These are phyloP conservation scores for Starmerella scarabaei DNA, from an alignment of 805 yeast species.

Conservation along the genomic window DNA sequence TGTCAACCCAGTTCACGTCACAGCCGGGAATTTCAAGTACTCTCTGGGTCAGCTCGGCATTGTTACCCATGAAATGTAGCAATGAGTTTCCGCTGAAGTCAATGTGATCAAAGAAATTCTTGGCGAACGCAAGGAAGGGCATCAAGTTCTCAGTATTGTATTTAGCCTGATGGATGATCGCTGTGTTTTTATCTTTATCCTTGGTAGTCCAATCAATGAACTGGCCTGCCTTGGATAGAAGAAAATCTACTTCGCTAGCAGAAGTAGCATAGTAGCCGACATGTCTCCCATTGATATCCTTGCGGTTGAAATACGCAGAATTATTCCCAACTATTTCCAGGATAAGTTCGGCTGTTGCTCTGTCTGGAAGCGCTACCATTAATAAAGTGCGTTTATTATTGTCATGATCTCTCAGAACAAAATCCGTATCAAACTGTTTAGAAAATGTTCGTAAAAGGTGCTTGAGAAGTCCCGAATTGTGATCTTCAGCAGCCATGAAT, in stretches of 20 bases:
- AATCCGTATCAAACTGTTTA: conserved; percentile 48
- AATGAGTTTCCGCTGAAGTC: conserved; percentile 66
- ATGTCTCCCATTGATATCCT: conserved; percentile 44
- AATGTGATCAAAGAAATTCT: conserved; percentile 38
- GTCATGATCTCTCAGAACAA: conserved; percentile 50
- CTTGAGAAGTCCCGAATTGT: conserved; percentile 35
- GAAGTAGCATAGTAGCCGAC: conserved; percentile 50
- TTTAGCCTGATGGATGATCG: conserved; percentile 51
- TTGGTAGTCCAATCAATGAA: conserved; percentile 54
- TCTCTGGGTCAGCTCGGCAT: neutral
- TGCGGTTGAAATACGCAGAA: conserved; percentile 34
- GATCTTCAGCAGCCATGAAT: conserved; percentile 44
- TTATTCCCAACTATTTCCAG: conserved; percentile 30
- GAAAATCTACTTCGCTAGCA: neutral
- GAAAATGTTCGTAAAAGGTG: conserved; percentile 29
- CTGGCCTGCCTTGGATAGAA: conserved; percentile 35
- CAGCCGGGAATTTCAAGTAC: conserved; percentile 26
- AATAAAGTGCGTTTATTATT: conserved; percentile 44
- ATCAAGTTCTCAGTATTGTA: neutral
- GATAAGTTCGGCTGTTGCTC: conserved; percentile 34
- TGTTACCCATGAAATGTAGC: conserved; percentile 49
- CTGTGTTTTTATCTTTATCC: conserved; percentile 62
- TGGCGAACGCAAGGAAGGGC: neutral
- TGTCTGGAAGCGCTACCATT: conserved; percentile 43
- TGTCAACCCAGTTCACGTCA: conserved; percentile 50